Evolutionary conservation across 2,329 filamentous ascomycete species (phyloP).

Genomic region (Pseudonectria buxi): DNA sequence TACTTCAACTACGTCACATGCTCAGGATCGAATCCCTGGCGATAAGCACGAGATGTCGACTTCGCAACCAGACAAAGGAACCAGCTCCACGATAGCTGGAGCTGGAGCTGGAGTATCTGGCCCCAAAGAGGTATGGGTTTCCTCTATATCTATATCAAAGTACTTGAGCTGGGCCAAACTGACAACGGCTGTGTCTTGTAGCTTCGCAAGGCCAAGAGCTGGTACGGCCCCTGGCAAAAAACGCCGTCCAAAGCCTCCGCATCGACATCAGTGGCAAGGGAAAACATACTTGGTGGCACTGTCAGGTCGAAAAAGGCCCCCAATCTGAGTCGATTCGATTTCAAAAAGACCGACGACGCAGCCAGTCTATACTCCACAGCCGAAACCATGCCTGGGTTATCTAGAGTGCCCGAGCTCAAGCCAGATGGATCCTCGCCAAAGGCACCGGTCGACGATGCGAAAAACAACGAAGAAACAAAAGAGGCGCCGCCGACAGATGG

Average conservation of each 20-base stretch:
- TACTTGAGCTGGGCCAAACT: background rate
- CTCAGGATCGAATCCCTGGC: constrained; percentile 12
- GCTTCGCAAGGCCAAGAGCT: constrained; percentile 49
- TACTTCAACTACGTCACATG: constrained; percentile 21
- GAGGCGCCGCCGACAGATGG: constrained; percentile 6
- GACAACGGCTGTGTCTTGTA: constrained; percentile 17
- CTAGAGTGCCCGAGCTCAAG: constrained; percentile 20
- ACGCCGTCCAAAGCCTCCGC: constrained; percentile 45
- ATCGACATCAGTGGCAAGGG: constrained; percentile 53
- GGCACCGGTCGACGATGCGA: constrained; percentile 2
- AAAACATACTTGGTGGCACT: constrained; percentile 54
- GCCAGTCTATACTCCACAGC: constrained; percentile 23
- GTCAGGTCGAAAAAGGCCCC: constrained; percentile 37
- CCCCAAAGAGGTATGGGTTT: constrained; percentile 11
- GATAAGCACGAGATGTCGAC: constrained; percentile 8
- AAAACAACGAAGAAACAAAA: background rate
- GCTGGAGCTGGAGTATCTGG: too few species aligned
- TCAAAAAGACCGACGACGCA: constrained; percentile 31
- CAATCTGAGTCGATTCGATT: constrained; percentile 47
- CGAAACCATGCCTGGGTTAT: constrained; percentile 14
- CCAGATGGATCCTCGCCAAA: constrained; percentile 11
- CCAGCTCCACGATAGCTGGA: constrained; percentile 1
- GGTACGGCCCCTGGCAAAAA: constrained; percentile 58
- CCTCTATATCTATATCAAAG: background rate
- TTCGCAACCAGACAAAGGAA: constrained; percentile 10